Percentiles rank a stretch among this genome's conserved stretches.
phyloP scores from a whole-genome alignment of 2,329 filamentous ascomycete species.

The Epichloe elymi region DNA sequence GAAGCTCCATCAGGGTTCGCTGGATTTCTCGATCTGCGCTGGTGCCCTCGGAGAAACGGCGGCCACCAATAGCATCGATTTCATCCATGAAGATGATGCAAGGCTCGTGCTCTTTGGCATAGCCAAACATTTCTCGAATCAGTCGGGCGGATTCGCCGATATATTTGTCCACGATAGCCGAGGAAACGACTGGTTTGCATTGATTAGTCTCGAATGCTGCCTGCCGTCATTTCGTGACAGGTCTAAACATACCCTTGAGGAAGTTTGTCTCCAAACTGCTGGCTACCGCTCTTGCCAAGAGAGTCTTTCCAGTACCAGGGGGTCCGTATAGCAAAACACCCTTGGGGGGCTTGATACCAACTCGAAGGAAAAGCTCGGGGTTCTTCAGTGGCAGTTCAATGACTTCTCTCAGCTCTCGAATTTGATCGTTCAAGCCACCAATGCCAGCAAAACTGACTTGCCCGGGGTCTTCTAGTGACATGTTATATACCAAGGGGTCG shows the following conservation, averaged over 20 bases:
- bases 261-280: slow-evolving; percentile 98
- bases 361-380: slow-evolving; percentile 89
- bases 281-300: slow-evolving; percentile 86
- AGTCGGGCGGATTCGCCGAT: slow-evolving; percentile 95
- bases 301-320: slow-evolving; percentile 95
- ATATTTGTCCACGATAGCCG: slow-evolving; percentile 98
- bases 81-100: slow-evolving; percentile 99
- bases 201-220: slow-evolving; percentile 10
- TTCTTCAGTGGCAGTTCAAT: slow-evolving; percentile 98
- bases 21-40: slow-evolving; percentile 97
- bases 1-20: slow-evolving; percentile 92
- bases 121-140: slow-evolving; percentile 99
- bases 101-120: slow-evolving; percentile 97
- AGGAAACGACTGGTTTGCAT: slow-evolving; percentile 65
- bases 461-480: slow-evolving; percentile 95
- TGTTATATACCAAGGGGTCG: slow-evolving; percentile 97
- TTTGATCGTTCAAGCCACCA: slow-evolving; percentile 95
- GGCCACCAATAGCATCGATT: slow-evolving; percentile 95
- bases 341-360: slow-evolving; percentile 98
- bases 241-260: slow-evolving; percentile 59
- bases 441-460: slow-evolving; percentile 97
- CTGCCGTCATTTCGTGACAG: not conserved
- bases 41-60: slow-evolving; percentile 92
- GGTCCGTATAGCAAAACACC: slow-evolving; percentile 93
- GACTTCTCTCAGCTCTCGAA: slow-evolving; percentile 90